Conservation (phyloP, 2,329 filamentous ascomycete species). For the Colletotrichum destructivum region DNA sequence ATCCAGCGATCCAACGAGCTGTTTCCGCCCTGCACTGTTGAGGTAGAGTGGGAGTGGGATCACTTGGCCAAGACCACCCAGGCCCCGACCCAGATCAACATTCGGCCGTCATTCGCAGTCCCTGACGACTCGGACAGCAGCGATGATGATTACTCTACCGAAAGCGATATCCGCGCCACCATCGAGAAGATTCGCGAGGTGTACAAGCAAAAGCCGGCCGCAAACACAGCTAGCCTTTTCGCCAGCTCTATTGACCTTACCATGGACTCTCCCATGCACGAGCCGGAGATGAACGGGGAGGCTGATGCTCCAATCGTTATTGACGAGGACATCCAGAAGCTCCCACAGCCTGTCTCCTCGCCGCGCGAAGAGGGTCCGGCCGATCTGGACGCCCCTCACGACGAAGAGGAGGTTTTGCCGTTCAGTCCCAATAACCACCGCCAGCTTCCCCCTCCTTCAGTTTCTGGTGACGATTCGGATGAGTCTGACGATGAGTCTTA, state of each 20-base stretch:
- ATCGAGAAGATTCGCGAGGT: slow-evolving; percentile 24
- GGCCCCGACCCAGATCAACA: neutral
- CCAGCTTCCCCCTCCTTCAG: neutral
- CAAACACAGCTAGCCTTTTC: neutral
- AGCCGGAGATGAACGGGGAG: neutral
- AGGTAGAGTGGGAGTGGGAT: slow-evolving; percentile 51
- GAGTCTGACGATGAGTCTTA: slow-evolving; percentile 10
- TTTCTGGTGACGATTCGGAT: slow-evolving; percentile 14
- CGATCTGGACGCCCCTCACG: slow-evolving; percentile 27
- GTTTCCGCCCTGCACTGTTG: slow-evolving; percentile 58
- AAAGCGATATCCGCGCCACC: slow-evolving; percentile 35
- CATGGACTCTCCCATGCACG: slow-evolving; percentile 10
- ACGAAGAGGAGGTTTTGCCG: slow-evolving; percentile 18
- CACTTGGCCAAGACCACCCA: neutral
- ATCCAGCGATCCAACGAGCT: slow-evolving; percentile 53
- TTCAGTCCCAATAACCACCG: neutral
- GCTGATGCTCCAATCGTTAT: slow-evolving; percentile 1
- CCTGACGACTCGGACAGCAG: slow-evolving; percentile 59
- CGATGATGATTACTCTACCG: slow-evolving; percentile 49
- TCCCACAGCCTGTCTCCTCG: neutral
- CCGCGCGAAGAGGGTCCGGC: neutral
- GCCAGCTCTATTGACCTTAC: slow-evolving; percentile 31
- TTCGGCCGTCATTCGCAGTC: slow-evolving; percentile 53
- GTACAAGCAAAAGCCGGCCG: neutral
- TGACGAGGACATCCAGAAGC: slow-evolving; percentile 1